Evolutionary conservation across 2,329 filamentous ascomycete species (phyloP).

Genomic region (Trematosphaeria pertusa): DNA sequence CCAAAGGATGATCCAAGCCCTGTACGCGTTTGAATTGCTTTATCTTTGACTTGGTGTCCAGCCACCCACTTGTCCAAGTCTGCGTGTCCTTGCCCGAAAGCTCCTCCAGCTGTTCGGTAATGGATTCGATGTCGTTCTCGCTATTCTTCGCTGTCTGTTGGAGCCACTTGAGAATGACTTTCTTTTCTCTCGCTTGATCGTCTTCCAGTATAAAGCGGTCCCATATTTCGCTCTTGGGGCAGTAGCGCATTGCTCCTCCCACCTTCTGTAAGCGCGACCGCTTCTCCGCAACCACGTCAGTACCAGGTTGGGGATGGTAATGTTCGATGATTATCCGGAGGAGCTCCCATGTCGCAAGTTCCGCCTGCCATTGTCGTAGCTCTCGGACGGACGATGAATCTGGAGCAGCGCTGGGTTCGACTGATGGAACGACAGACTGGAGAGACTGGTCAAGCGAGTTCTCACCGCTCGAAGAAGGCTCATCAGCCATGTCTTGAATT

Average conservation of each 20-base stretch:
- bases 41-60: conserved; percentile 88
- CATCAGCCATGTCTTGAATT: conserved; percentile 39
- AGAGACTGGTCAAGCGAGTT: conserved; percentile 25
- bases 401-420: conserved; percentile 20
- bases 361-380: conserved; percentile 74
- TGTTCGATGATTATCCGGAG: conserved; percentile 76
- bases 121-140: conserved; percentile 73
- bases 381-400: conserved; percentile 54
- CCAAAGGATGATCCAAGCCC: conserved; percentile 34
- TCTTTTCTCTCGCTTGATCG: conserved; percentile 76
- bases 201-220: conserved; percentile 77
- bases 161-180: conserved; percentile 84
- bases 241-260: conserved; percentile 56
- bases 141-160: conserved; percentile 75
- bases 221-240: conserved; percentile 69
- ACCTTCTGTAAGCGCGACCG: conserved; percentile 38
- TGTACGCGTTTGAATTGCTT: conserved; percentile 87
- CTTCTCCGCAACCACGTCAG: conserved; percentile 41
- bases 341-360: conserved; percentile 90
- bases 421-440: conserved; percentile 23
- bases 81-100: conserved; percentile 68
- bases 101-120: conserved; percentile 74
- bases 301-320: conserved; percentile 57
- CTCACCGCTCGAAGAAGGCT: conserved; percentile 16
- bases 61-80: conserved; percentile 88